phyloP scores from a whole-genome alignment of 208 protist genomes.

The Porcisia deanei region DNA sequence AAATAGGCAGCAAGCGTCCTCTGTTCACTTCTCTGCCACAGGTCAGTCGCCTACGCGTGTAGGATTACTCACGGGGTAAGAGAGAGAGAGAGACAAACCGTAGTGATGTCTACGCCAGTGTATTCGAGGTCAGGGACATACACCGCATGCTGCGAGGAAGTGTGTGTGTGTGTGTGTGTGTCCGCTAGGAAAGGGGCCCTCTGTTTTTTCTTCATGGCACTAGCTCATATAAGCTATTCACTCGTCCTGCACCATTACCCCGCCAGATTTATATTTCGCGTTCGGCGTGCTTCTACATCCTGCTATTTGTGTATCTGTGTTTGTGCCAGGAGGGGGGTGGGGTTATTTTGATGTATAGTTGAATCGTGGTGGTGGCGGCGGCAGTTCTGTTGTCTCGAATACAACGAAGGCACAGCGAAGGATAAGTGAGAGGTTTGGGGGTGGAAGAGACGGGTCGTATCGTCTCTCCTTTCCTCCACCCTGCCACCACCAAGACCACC shows the following conservation, averaged over 20 bases:
- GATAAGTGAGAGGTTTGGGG: too few species aligned
- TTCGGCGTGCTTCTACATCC: neutral
- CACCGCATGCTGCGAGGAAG: neutral
- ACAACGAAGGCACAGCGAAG: too few species aligned
- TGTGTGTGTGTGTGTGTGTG: conserved; percentile 18
- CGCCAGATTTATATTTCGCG: neutral
- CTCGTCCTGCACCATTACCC: too few species aligned
- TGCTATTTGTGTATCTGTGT: conserved; percentile 1
- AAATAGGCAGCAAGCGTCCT: conserved; percentile 24
- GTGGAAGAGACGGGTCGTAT: too few species aligned
- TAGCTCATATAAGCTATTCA: too few species aligned
- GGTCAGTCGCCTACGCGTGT: conserved; percentile 6
- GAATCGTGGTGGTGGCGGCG: too few species aligned
- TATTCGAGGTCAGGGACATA: too few species aligned
- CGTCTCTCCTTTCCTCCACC: neutral
- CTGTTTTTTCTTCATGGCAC: too few species aligned
- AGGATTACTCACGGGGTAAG: neutral
- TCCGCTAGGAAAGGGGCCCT: neutral
- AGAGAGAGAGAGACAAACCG: too few species aligned
- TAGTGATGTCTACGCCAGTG: too few species aligned
- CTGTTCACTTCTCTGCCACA: conserved; percentile 1
- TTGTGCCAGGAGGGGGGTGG: neutral
- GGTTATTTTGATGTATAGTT: neutral
- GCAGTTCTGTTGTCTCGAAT: too few species aligned
- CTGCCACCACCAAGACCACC: neutral